Base-by-base conservation (phyloP, 768 basidiomycete genomes). In the Russula brevipes region DNA sequence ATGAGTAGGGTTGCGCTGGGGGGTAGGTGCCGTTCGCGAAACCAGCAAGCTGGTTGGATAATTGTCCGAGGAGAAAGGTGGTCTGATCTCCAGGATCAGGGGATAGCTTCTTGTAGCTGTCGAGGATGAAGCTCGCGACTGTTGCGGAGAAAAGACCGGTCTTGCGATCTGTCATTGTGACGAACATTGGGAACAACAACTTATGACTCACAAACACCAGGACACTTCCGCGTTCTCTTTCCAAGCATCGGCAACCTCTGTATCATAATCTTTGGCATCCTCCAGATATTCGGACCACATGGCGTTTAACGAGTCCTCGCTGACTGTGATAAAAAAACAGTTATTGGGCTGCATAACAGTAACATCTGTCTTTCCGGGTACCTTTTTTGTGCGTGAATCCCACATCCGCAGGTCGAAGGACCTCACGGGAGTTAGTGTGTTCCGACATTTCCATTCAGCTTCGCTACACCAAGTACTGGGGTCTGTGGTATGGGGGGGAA, bases 71-170 rank as follows among this genome's bases (percentile, higher is more conserved):
- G 19, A 65, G 30, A n/a, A 47, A 39, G 12, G n/a, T 44, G 2
- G 64, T 46, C 45, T 58, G 38, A 17, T 51, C 11, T 9, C 57
- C 42, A 5, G 59, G 36, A 39, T 70, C 57, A 2, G 58, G 50
- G n/a, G 63, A 60, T 12, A 70, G 50, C 17, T 44, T 44, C 35
- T 66, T 47, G 47, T 64, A 68, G 33, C 70, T 64, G 54, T 63
- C 59, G 39, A 70, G 50, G 38, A 69, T 53, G 38, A 71, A 69
- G 5, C 66, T 46, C 3, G 70, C 69, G 16, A 69, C 59, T 4
- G 67, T 69, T 4, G 68, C 68, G n/a, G 70, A 70, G 57, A 71
- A 70, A 3, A 71, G 59, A 46, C 66, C 68, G 0, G 70, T 69
- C 70, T 70, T 31, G 6, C 19, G 2, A 9, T 17, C 5, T 17